phyloP scores from a whole-genome alignment of 257 asterid genomes.

The Nicotiana otophora region DNA sequence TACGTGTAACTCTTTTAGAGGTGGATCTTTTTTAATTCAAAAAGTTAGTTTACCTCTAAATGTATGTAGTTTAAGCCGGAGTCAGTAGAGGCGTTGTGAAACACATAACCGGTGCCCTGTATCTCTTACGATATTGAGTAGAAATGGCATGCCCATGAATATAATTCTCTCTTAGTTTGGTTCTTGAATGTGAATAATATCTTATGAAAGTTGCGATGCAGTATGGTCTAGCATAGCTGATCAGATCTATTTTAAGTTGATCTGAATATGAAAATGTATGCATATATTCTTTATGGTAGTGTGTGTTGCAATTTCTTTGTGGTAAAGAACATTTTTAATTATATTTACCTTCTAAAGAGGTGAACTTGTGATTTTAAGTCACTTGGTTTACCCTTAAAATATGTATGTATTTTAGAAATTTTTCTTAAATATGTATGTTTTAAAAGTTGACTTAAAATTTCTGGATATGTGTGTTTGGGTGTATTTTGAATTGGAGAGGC shows the following conservation, averaged over 20 bases:
- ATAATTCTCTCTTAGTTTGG: not conserved
- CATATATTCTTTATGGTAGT: not conserved
- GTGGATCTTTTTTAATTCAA: not conserved
- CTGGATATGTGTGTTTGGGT: not conserved
- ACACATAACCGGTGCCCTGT: not conserved
- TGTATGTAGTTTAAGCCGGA: not conserved
- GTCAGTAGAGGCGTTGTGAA: not conserved
- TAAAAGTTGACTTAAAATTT: too few relatives aligned
- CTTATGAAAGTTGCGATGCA: not conserved
- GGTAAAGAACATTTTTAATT: not conserved
- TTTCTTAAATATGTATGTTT: too few relatives aligned
- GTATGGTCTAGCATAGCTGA: not conserved
- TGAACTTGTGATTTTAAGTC: not conserved
- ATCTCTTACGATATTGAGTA: not conserved
- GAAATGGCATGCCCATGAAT: not conserved
- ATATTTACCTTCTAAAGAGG: not conserved
- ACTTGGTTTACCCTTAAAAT: not conserved
- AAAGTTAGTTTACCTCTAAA: not conserved
- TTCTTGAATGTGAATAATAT: not conserved
- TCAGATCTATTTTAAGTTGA: not conserved
- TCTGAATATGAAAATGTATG: not conserved
- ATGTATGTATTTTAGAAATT: too few relatives aligned
- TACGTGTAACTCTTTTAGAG: slow-evolving; percentile 16
- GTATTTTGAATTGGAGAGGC: not conserved
- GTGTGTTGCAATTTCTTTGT: not conserved